Evolutionary conservation across 2,329 filamentous ascomycete species (phyloP).

Genomic region (Neopestalotiopsis sp.): DNA sequence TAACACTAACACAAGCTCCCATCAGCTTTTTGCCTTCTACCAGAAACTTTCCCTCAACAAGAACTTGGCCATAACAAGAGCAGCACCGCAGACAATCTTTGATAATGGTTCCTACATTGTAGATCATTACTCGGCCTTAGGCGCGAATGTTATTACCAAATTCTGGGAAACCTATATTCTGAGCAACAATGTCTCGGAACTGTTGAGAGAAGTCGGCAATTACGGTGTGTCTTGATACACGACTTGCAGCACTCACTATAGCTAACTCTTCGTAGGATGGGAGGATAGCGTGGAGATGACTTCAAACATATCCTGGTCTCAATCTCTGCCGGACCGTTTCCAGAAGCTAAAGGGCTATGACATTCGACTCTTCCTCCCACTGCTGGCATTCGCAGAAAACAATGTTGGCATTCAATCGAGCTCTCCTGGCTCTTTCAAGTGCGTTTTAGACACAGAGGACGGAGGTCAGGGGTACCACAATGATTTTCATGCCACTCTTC

Average conservation of each 20-base stretch:
- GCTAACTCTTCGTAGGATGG: not conserved
- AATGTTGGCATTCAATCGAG: not conserved
- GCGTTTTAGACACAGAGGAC: not conserved
- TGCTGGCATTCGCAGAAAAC: not conserved
- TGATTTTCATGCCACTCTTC: not conserved
- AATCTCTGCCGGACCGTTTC: not conserved
- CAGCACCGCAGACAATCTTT: not conserved
- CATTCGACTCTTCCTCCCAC: not conserved
- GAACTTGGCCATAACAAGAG: not conserved
- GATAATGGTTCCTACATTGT: slow-evolving; percentile 5
- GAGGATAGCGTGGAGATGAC: slow-evolving; percentile 1
- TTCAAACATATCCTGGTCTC: not conserved
- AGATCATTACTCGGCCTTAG: not conserved
- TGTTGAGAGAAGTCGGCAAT: not conserved
- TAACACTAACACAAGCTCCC: not conserved
- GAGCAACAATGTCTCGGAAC: not conserved
- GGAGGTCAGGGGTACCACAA: not conserved
- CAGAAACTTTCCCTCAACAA: not conserved
- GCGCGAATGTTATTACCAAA: not conserved
- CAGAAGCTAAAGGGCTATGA: not conserved
- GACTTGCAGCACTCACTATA: not conserved
- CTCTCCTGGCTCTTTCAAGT: not conserved
- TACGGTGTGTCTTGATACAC: not conserved
- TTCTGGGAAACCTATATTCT: not conserved
- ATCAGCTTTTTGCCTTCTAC: slow-evolving; percentile 2